Evolutionary conservation across 306 rosid genomes (phyloP).

Genomic region (Purshia tridentata): DNA sequence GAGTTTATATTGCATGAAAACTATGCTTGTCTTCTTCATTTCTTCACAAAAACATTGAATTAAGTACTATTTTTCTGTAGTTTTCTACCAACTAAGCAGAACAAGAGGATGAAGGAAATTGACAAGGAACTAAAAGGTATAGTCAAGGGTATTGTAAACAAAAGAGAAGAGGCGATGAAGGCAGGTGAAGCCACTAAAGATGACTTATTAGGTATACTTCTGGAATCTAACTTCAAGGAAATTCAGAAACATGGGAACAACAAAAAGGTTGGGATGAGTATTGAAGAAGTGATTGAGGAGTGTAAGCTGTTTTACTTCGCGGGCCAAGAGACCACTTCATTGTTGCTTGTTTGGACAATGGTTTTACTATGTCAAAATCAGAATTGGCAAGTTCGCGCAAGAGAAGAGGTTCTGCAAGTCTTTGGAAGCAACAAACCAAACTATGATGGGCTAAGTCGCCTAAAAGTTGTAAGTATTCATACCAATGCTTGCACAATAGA

Average conservation of each 20-base stretch:
- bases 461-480: conserved; percentile 49
- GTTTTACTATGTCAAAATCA: conserved; percentile 33
- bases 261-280: conserved; percentile 41
- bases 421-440: conserved; percentile 43
- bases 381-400: conserved; percentile 54
- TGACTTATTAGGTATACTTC: conserved; percentile 28
- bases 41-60: background rate
- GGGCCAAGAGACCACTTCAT: conserved; percentile 60
- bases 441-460: conserved; percentile 43
- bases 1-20: too few species aligned
- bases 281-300: conserved; percentile 46
- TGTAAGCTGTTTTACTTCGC: conserved; percentile 56
- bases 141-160: conserved; percentile 29
- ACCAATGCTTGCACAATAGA: too few species aligned
- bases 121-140: conserved; percentile 20
- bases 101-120: conserved; percentile 32
- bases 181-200: conserved; percentile 31
- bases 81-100: conserved; percentile 33
- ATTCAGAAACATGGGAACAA: conserved; percentile 36
- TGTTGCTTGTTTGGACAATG: conserved; percentile 54
- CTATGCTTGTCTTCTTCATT: background rate
- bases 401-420: conserved; percentile 47
- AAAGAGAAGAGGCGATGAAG: conserved; percentile 30
- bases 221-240: conserved; percentile 49
- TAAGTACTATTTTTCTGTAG: background rate